phyloP scores from a whole-genome alignment of 805 yeast species.

The Zygosaccharomyces kombuchaensis region DNA sequence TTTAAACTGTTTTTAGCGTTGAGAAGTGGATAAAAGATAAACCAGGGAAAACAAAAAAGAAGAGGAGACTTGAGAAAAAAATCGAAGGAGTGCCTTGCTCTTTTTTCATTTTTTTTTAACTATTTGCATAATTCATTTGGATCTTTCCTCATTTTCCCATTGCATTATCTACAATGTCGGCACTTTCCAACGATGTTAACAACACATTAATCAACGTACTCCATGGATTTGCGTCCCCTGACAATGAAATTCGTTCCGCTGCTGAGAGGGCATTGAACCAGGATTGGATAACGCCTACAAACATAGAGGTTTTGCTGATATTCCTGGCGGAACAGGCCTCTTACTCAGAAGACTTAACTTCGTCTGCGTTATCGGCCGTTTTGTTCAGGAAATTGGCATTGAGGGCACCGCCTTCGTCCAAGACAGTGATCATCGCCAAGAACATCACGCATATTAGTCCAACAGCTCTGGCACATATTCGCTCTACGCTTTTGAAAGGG shows the following conservation, averaged over 20 bases:
- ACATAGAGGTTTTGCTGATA: constrained; percentile 64
- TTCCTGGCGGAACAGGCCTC: constrained; percentile 81
- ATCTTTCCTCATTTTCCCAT: not conserved
- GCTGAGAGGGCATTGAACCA: constrained; percentile 73
- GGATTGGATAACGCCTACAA: constrained; percentile 68
- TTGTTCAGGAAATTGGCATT: constrained; percentile 82
- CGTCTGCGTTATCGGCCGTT: constrained; percentile 76
- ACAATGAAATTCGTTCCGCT: constrained; percentile 64
- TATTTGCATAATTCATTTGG: not conserved
- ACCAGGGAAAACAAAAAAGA: too few relatives aligned
- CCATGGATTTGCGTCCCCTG: constrained; percentile 69
- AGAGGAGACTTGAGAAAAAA: not conserved
- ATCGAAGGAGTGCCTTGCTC: not conserved
- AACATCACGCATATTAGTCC: constrained; percentile 67
- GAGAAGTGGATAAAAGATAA: not conserved
- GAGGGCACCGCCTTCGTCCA: constrained; percentile 59
- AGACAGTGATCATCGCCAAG: constrained; percentile 64
- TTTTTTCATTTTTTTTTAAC: not conserved
- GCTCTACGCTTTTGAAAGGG: constrained; percentile 65
- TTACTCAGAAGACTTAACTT: constrained; percentile 53
- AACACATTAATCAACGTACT: constrained; percentile 52
- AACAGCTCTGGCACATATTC: constrained; percentile 56
- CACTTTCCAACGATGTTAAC: constrained; percentile 58
- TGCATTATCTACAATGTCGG: constrained; percentile 32
- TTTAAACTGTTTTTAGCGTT: not conserved